These are phyloP conservation scores for Irpex sp. DNA, from an alignment of 1,284 basidiomycete genomes.

Conservation along the genomic window DNA sequence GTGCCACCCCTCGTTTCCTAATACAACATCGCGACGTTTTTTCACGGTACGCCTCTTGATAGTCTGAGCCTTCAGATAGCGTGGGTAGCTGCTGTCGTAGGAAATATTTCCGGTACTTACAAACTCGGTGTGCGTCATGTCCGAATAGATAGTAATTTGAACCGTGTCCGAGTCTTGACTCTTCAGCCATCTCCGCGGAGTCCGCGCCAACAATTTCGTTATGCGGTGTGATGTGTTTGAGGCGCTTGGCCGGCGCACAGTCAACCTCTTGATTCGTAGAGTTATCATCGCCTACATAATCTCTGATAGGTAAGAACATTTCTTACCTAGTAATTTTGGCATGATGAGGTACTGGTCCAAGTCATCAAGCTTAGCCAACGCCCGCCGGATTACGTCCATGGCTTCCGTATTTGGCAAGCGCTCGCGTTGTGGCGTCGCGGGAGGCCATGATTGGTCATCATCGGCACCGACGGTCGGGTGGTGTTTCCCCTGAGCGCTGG, in stretches of 20 bases:
- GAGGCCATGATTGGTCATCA: not conserved
- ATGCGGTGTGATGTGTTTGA: conserved; percentile 51
- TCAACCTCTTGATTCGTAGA: conserved; percentile 59
- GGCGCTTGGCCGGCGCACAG: conserved; percentile 51
- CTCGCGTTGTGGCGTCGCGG: not conserved
- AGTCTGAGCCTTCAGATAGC: conserved; percentile 46
- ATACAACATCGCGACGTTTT: conserved; percentile 37
- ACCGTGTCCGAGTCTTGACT: conserved; percentile 28
- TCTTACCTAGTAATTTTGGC: not conserved
- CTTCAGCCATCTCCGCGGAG: conserved; percentile 48
- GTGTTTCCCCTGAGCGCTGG: not conserved
- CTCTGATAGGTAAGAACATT: not conserved
- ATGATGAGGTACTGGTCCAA: not conserved
- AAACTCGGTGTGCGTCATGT: conserved; percentile 58
- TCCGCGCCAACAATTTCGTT: conserved; percentile 52
- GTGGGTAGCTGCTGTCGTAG: not conserved
- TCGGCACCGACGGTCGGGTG: not conserved
- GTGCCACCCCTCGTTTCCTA: not conserved
- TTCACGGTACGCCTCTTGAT: conserved; percentile 56
- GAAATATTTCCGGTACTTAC: conserved; percentile 38
- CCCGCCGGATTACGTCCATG: not conserved
- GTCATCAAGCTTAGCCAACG: not conserved
- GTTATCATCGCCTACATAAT: not conserved
- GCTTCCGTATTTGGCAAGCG: not conserved
- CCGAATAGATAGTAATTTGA: conserved; percentile 58